phyloP scores from a whole-genome alignment of 306 rosid genomes.

The Trifolium pratense region DNA sequence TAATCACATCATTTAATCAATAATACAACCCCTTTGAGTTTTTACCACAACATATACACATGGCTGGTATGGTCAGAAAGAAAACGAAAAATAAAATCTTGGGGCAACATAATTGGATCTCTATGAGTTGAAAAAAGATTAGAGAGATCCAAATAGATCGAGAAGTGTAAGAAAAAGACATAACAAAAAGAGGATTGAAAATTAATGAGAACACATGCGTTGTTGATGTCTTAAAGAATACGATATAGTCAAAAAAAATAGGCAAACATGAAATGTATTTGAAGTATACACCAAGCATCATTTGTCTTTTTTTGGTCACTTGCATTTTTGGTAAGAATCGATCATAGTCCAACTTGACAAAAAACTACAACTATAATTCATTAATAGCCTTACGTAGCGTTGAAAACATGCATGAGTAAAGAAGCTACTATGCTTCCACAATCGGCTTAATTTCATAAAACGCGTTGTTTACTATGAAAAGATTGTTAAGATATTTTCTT shows the following conservation, averaged over 20 bases:
- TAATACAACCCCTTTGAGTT: too few species aligned
- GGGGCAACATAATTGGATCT: neutral
- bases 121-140: neutral
- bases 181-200: neutral
- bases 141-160: slow-evolving; percentile 9
- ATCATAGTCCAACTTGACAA: slow-evolving; percentile 21
- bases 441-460: neutral
- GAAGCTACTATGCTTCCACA: neutral
- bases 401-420: slow-evolving; percentile 38
- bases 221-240: slow-evolving; percentile 28
- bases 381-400: slow-evolving; percentile 41
- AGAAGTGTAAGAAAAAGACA: slow-evolving; percentile 13
- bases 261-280: slow-evolving; percentile 32
- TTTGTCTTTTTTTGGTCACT: slow-evolving; percentile 37
- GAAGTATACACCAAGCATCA: slow-evolving; percentile 40
- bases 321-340: slow-evolving; percentile 22
- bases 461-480: slow-evolving; percentile 12
- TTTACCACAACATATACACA: too few species aligned
- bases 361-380: slow-evolving; percentile 20
- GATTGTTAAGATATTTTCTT: too few species aligned
- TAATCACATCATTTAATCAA: too few species aligned
- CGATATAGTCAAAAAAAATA: slow-evolving; percentile 35
- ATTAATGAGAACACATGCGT: slow-evolving; percentile 46
- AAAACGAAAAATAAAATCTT: neutral
- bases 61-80: neutral